These are phyloP conservation scores for Leptographium procerum DNA, from an alignment of 2,329 filamentous ascomycete species.

Conservation along the genomic window DNA sequence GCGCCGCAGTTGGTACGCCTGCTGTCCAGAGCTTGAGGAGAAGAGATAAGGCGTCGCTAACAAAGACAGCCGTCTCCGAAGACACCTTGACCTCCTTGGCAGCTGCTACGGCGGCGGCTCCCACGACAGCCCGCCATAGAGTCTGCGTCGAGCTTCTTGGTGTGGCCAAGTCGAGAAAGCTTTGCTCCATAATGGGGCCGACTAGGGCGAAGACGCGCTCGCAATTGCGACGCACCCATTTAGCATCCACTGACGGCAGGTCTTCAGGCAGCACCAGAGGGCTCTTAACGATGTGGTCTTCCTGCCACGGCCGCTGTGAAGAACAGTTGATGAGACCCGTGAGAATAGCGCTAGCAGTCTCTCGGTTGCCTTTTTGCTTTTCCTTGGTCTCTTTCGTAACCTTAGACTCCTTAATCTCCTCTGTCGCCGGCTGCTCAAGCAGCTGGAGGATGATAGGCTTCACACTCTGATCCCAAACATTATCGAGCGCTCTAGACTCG, in stretches of 20 bases:
- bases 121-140: conserved; percentile 52
- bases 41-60: conserved; percentile 59
- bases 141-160: conserved; percentile 39
- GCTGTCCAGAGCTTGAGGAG: conserved; percentile 58
- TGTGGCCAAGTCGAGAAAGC: conserved; percentile 51
- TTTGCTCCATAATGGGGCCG: conserved; percentile 46
- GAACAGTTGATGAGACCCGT: conserved; percentile 56
- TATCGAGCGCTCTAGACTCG: conserved; percentile 54
- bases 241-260: conserved; percentile 70
- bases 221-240: conserved; percentile 73
- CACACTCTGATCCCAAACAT: conserved; percentile 69
- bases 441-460: conserved; percentile 49
- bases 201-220: conserved; percentile 52
- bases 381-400: no score
- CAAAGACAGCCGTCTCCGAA: conserved; percentile 67
- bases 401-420: conserved; percentile 20
- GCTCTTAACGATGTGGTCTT: conserved; percentile 55
- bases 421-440: conserved; percentile 29
- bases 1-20: conserved; percentile 31
- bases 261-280: conserved; percentile 55
- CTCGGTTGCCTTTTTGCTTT: conserved; percentile 31
- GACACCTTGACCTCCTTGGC: conserved; percentile 85
- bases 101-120: conserved; percentile 54
- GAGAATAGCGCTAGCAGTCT: conserved; percentile 57
- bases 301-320: conserved; percentile 55